phyloP scores from a whole-genome alignment of 345 rosid genomes.

The sweet orange (Citrus sinensis) region DNA sequence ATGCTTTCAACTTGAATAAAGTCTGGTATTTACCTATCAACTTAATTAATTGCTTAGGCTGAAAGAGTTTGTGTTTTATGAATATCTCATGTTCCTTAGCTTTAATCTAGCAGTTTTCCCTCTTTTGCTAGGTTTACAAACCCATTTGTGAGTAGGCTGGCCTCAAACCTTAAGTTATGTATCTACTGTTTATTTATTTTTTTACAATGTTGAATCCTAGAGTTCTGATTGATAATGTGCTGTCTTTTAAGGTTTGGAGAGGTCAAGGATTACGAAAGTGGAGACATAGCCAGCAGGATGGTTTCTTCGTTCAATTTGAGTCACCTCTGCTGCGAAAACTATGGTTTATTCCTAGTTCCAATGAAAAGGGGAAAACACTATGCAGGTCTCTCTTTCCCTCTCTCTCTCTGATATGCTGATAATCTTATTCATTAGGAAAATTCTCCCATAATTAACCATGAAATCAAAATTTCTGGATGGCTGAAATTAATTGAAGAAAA shows the following conservation, averaged over 20 bases:
- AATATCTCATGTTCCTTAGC: background rate
- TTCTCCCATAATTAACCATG: background rate
- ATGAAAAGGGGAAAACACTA: slow-evolving; percentile 70
- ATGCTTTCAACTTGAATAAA: background rate
- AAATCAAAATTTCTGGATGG: background rate
- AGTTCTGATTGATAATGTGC: slow-evolving; percentile 2
- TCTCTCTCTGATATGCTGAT: background rate
- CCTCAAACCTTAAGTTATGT: background rate
- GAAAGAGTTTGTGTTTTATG: background rate
- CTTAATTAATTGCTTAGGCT: too few relatives aligned
- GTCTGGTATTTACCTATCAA: background rate
- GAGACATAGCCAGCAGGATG: slow-evolving; percentile 87
- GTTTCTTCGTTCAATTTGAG: slow-evolving; percentile 92
- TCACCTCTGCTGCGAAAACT: slow-evolving; percentile 63
- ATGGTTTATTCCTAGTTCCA: slow-evolving; percentile 85
- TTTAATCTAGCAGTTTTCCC: background rate
- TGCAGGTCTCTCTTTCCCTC: slow-evolving; percentile 59
- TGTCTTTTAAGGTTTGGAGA: slow-evolving; percentile 73
- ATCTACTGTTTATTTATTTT: background rate
- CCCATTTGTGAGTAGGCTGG: background rate
- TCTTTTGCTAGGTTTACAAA: background rate
- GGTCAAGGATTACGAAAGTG: slow-evolving; percentile 99
- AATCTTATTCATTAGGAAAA: background rate
- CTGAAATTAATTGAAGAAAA: background rate
- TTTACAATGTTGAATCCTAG: background rate